Percentiles rank a stretch among this genome's conserved stretches.
Conservation (phyloP, 352 stramenopile species). For the Thalassiosira livingstoniorum region DNA sequence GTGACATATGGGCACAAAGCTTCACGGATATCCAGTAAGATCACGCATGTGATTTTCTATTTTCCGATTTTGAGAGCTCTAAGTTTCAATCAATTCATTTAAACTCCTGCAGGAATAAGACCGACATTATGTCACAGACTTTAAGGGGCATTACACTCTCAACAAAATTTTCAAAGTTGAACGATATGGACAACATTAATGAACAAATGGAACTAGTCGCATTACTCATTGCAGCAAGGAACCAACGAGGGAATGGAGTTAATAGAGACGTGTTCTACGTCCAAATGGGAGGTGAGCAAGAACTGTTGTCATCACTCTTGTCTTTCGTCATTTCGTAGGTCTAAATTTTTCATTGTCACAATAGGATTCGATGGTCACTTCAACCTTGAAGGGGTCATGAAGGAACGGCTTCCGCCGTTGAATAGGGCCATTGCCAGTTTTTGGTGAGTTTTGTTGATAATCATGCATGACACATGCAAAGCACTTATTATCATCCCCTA, state of each 20-base stretch:
- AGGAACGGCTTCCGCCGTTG: slow-evolving; percentile 62
- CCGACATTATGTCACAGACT: slow-evolving; percentile 54
- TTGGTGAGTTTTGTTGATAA: slow-evolving; percentile 63
- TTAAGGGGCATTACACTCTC: too few species aligned
- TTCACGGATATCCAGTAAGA: slow-evolving; percentile 65
- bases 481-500: too few species aligned
- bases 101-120: too few species aligned
- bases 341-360: too few species aligned
- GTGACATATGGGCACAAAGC: slow-evolving; percentile 58
- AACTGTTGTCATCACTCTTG: too few species aligned
- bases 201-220: slow-evolving; percentile 70
- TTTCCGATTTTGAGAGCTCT: too few species aligned
- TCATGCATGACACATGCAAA: background rate
- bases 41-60: too few species aligned
- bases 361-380: slow-evolving; percentile 85
- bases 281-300: slow-evolving; percentile 67
- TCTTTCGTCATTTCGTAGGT: too few species aligned
- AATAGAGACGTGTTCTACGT: slow-evolving; percentile 78
- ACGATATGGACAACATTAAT: slow-evolving; percentile 54
- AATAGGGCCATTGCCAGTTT: slow-evolving; percentile 69
- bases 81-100: too few species aligned
- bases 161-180: too few species aligned
- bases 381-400: slow-evolving; percentile 53
- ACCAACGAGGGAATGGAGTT: slow-evolving; percentile 64
- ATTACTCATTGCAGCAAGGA: slow-evolving; percentile 70